Conservation (phyloP, 148 eudicot species). For the Vaccinium macrocarpon region DNA sequence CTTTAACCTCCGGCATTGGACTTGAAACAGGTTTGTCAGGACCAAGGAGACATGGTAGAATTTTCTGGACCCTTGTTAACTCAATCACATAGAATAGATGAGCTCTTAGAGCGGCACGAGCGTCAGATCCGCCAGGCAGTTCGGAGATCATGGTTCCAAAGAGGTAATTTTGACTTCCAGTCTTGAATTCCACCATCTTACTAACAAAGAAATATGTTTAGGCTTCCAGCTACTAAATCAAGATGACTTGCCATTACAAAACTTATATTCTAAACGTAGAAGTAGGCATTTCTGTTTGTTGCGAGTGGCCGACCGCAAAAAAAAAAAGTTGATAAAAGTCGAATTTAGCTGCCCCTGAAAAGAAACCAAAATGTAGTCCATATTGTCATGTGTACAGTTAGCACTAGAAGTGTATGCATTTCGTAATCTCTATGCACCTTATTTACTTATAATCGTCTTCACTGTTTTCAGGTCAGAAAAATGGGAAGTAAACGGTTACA, state of each 20-base stretch:
- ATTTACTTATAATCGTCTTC: background rate
- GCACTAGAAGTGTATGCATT: background rate
- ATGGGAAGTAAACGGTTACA: background rate
- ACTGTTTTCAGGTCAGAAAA: conserved; percentile 4
- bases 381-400: background rate
- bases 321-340: background rate
- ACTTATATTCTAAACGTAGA: background rate
- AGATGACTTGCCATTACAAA: background rate
- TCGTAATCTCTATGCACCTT: background rate
- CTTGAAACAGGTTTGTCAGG: conserved; percentile 46
- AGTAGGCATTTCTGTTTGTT: background rate
- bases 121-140: conserved; percentile 90
- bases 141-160: conserved; percentile 88
- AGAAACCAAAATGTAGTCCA: background rate
- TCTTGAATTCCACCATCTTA: background rate
- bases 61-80: conserved; percentile 85
- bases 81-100: conserved; percentile 66
- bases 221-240: background rate
- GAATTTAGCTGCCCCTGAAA: background rate
- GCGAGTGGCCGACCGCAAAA: background rate
- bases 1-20: background rate
- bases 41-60: conserved; percentile 70
- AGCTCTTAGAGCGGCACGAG: conserved; percentile 80
- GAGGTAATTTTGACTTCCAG: conserved; percentile 39
- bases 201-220: background rate